Evolutionary conservation across 768 basidiomycete species (phyloP).

Genomic region (Termitomyces sp.): DNA sequence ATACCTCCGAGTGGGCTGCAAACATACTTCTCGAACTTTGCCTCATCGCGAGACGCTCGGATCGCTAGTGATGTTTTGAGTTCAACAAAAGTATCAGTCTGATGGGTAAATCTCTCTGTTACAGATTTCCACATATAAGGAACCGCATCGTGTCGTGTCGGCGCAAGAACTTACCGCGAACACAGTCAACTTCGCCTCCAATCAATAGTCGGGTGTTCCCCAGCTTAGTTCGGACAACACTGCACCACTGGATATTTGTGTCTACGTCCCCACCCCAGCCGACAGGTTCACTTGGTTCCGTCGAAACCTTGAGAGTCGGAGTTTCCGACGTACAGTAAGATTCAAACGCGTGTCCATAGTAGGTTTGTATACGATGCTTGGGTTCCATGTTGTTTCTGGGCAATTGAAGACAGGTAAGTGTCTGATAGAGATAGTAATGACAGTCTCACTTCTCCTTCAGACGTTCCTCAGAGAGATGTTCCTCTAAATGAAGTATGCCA

Average conservation of each 20-base stretch:
- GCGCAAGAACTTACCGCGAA: slow-evolving; percentile 48
- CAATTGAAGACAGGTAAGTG: background rate
- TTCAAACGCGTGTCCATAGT: slow-evolving; percentile 89
- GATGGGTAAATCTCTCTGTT: slow-evolving; percentile 55
- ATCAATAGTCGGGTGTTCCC: slow-evolving; percentile 68
- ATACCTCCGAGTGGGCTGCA: background rate
- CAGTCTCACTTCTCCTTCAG: slow-evolving; percentile 58
- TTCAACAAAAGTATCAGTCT: slow-evolving; percentile 72
- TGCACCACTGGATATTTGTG: slow-evolving; percentile 90
- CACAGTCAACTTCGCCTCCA: slow-evolving; percentile 91
- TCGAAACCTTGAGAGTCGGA: slow-evolving; percentile 23
- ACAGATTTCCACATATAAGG: slow-evolving; percentile 9
- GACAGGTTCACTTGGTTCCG: slow-evolving; percentile 24
- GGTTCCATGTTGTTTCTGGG: slow-evolving; percentile 62
- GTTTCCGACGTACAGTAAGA: slow-evolving; percentile 70
- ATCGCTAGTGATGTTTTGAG: slow-evolving; percentile 82
- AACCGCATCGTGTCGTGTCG: background rate
- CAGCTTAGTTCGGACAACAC: slow-evolving; percentile 81
- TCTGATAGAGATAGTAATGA: background rate
- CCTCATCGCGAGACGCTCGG: slow-evolving; percentile 56
- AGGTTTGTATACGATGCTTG: slow-evolving; percentile 58
- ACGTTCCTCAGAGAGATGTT: slow-evolving; percentile 55
- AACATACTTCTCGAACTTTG: slow-evolving; percentile 74
- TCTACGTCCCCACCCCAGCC: slow-evolving; percentile 82
- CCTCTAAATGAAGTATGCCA: slow-evolving; percentile 72